A percentile compares a stretch with the other conserved stretches of the same genome.
These are phyloP conservation scores for Suhomyces terraborum DNA, from an alignment of 1,139 yeast genomes.

Conservation along the genomic window DNA sequence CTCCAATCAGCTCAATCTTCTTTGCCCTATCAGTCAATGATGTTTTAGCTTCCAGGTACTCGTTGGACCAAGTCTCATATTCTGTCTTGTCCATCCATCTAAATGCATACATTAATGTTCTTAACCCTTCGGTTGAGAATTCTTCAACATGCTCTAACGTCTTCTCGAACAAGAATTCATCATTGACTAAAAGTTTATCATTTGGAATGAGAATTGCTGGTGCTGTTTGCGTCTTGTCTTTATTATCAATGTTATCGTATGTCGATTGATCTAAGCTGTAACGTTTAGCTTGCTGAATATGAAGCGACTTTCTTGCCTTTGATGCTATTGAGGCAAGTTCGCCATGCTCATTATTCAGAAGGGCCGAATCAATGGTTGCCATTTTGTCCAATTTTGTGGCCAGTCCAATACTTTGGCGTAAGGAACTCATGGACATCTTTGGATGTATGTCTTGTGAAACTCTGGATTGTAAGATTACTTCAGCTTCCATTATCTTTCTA, in stretches of 20 bases:
- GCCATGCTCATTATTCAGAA: constrained; percentile 52
- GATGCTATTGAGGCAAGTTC: constrained; percentile 63
- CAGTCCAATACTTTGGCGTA: constrained; percentile 29
- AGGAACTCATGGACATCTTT: constrained; percentile 31
- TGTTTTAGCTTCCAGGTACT: constrained; percentile 76
- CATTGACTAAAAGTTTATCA: constrained; percentile 68
- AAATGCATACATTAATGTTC: constrained; percentile 84
- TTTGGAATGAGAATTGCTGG: constrained; percentile 45
- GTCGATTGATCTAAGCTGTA: constrained; percentile 42
- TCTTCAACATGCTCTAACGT: constrained; percentile 91
- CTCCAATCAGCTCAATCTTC: constrained; percentile 74
- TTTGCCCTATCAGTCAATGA: constrained; percentile 66
- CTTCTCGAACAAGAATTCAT: constrained; percentile 75
- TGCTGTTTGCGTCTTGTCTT: background rate
- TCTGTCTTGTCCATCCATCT: constrained; percentile 64
- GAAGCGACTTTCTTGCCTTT: constrained; percentile 64
- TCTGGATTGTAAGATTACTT: constrained; percentile 59
- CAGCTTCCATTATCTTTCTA: constrained; percentile 82
- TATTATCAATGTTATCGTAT: constrained; percentile 1
- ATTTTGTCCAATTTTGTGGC: constrained; percentile 21
- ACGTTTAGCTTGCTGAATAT: constrained; percentile 58
- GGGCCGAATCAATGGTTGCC: constrained; percentile 57
- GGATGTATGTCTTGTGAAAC: constrained; percentile 38
- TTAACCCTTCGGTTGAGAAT: constrained; percentile 89
- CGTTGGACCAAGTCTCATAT: constrained; percentile 65